These are phyloP conservation scores for Suillus hirtellus DNA, from an alignment of 768 basidiomycete species.

Conservation along the genomic window DNA sequence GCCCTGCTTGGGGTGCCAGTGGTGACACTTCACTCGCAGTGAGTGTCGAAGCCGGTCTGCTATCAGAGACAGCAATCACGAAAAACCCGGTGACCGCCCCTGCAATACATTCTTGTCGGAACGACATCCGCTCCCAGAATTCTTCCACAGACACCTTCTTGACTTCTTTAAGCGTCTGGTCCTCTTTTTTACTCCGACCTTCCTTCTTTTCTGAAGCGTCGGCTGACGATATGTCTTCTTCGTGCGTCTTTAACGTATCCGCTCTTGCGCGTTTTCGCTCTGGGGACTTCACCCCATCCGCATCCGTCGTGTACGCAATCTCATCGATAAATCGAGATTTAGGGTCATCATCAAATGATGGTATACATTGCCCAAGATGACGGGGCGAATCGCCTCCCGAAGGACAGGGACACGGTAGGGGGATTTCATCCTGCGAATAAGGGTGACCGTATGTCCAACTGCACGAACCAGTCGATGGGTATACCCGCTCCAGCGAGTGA, in stretches of 20 bases:
- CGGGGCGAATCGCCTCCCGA: conserved; percentile 35
- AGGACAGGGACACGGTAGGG: conserved; percentile 49
- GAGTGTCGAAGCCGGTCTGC: conserved; percentile 12
- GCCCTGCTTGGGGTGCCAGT: conserved; percentile 54
- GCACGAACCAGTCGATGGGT: conserved; percentile 22
- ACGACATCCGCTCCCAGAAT: conserved; percentile 98
- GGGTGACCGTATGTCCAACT: conserved; percentile 82
- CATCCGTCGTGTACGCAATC: conserved; percentile 72
- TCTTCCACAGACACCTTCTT: conserved; percentile 66
- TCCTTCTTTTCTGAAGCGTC: conserved; percentile 30
- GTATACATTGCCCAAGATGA: conserved; percentile 72
- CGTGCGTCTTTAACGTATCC: conserved; percentile 9
- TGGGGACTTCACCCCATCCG: conserved; percentile 59
- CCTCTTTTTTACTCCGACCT: conserved; percentile 27
- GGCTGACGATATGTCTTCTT: conserved; percentile 28
- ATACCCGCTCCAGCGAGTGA: conserved; percentile 48
- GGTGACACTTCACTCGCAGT: conserved; percentile 37
- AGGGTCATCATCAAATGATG: conserved; percentile 95
- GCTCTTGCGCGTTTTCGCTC: conserved; percentile 57
- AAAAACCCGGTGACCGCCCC: conserved; percentile 96
- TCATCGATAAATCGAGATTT: conserved; percentile 94
- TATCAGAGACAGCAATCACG: conserved; percentile 50
- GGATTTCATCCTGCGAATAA: conserved; percentile 47
- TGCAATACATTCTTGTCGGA: conserved; percentile 89
- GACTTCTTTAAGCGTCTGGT: conserved; percentile 53